Base-by-base conservation (phyloP, 805 yeast genomes). In the Metschnikowia gelsemii region DNA sequence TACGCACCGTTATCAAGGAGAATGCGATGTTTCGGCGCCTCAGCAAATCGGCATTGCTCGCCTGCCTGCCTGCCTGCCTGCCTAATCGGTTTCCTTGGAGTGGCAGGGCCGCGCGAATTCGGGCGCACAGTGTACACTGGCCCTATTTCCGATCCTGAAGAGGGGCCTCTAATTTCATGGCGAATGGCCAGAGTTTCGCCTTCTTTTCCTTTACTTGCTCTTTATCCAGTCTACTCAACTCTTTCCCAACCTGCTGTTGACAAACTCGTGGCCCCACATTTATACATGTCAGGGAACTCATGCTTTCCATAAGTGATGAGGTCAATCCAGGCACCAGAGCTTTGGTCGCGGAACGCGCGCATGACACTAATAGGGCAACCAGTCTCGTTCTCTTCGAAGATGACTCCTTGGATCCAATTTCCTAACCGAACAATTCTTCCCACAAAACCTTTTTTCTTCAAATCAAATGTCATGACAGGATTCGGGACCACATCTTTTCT, bases 341-440 rank as follows among this genome's bases (percentile, higher is more conserved):
- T 21, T 0, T 47, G 50, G 35, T 59, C 51, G 25, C 28, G 45
- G 36, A 36, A 53, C 7, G 54, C 48, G 28, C 72, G 51, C 23
- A 58, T 42, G 9, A 65, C 64, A 37, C 64, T 59, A 13, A 65
- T 32, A 2, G 67, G 67, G 18, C 40, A 42, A 11, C 43, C 35
- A 11, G 27, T 36, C 5, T 45, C 51, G 20, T 17, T 38, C 25
- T 50, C 50, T 42, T 66, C 59, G 45, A 52, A 68, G 2, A 74
- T 42, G 1, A 79, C 44, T 0, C 79, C 83, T 55, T 77, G 80
- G 2, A 63, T 53, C 79, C 80, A 78, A 32, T 68, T 66, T 4
- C 80, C 83, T 11, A 76, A 56, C 24, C 63, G 55, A 5, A 78
- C 63, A n/a, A 70, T 51, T 31, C 73, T 62, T 1, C 83, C 84